A percentile compares a stretch with the other conserved stretches of the same genome.
Evolutionary conservation across 2,329 filamentous ascomycete genomes (phyloP).

Genomic region (Elsinoe arachidis): DNA sequence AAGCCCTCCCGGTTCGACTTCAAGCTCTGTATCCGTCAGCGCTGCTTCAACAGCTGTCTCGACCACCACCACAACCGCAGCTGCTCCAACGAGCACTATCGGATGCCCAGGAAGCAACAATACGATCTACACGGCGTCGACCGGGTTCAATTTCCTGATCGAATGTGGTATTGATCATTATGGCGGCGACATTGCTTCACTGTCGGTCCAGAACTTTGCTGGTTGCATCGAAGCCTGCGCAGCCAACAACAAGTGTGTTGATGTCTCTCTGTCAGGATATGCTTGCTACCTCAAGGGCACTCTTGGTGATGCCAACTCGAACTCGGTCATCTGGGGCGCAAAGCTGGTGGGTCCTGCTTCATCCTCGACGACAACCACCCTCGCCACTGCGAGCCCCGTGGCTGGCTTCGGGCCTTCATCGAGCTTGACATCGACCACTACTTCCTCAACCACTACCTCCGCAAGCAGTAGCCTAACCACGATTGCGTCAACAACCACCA

Average conservation of each 20-base stretch:
- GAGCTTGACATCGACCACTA: slow-evolving; percentile 8
- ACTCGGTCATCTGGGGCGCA: slow-evolving; percentile 16
- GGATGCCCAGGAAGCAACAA: slow-evolving; percentile 24
- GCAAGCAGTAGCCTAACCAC: slow-evolving; percentile 13
- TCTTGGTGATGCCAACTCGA: slow-evolving; percentile 15
- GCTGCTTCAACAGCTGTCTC: neutral
- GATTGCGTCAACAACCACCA: neutral
- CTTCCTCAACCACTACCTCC: neutral
- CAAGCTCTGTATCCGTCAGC: neutral
- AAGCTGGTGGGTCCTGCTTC: slow-evolving; percentile 1
- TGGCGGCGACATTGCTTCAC: slow-evolving; percentile 22
- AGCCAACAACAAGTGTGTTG: slow-evolving; percentile 18
- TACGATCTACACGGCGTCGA: slow-evolving; percentile 18
- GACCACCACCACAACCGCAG: slow-evolving; percentile 14
- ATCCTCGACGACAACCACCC: slow-evolving; percentile 8
- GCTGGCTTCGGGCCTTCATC: neutral
- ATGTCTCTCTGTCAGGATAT: slow-evolving; percentile 20
- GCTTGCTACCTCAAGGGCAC: slow-evolving; percentile 18
- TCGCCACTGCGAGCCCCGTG: neutral
- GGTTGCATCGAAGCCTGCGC: slow-evolving; percentile 23
- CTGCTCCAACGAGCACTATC: slow-evolving; percentile 16
- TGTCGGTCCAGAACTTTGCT: slow-evolving; percentile 17
- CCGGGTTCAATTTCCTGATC: slow-evolving; percentile 22
- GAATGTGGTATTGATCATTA: slow-evolving; percentile 25
- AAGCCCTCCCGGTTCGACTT: slow-evolving; percentile 5